phyloP scores from a whole-genome alignment of 768 basidiomycete species.

The Termitomyces titanicus region DNA sequence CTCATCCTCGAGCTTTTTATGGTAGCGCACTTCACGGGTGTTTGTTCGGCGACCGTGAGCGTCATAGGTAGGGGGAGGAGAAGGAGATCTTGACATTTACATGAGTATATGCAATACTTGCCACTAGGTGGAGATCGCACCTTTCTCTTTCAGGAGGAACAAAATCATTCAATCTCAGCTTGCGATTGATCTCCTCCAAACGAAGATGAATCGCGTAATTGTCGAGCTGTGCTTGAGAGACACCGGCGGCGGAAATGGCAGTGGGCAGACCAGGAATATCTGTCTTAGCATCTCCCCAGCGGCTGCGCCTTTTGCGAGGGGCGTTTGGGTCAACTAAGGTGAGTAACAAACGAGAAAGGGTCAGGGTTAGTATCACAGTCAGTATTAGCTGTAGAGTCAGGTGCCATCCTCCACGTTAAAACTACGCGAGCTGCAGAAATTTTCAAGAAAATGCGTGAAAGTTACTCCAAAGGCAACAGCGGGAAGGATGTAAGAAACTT shows the following conservation, averaged over 20 bases:
- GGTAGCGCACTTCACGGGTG: slow-evolving; percentile 97
- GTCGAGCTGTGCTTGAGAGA: slow-evolving; percentile 94
- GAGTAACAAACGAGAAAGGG: slow-evolving; percentile 38
- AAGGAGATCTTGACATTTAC: slow-evolving; percentile 65
- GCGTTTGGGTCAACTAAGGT: slow-evolving; percentile 75
- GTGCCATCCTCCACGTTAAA: slow-evolving; percentile 22
- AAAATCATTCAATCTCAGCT: slow-evolving; percentile 90
- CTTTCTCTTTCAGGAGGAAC: slow-evolving; percentile 94
- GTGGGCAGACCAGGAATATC: slow-evolving; percentile 93
- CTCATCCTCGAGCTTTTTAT: slow-evolving; percentile 91
- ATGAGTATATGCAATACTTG: slow-evolving; percentile 25
- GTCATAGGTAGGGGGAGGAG: slow-evolving; percentile 97
- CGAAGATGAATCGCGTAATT: slow-evolving; percentile 96
- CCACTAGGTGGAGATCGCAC: slow-evolving; percentile 33
- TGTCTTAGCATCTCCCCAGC: slow-evolving; percentile 94
- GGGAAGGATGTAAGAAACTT: slow-evolving; percentile 8
- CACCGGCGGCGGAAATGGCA: slow-evolving; percentile 88
- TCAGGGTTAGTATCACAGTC: slow-evolving; percentile 59
- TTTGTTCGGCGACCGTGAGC: slow-evolving; percentile 97
- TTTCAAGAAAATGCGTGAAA: slow-evolving; percentile 17
- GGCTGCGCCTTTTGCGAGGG: slow-evolving; percentile 91
- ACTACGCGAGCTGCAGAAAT: slow-evolving; percentile 17
- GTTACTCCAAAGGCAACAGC: slow-evolving; percentile 16
- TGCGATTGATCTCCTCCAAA: slow-evolving; percentile 96
- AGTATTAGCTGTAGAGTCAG: slow-evolving; percentile 36